Evolutionary conservation across 1,284 basidiomycete species (phyloP).

Genomic region (Schizophyllum amplum): DNA sequence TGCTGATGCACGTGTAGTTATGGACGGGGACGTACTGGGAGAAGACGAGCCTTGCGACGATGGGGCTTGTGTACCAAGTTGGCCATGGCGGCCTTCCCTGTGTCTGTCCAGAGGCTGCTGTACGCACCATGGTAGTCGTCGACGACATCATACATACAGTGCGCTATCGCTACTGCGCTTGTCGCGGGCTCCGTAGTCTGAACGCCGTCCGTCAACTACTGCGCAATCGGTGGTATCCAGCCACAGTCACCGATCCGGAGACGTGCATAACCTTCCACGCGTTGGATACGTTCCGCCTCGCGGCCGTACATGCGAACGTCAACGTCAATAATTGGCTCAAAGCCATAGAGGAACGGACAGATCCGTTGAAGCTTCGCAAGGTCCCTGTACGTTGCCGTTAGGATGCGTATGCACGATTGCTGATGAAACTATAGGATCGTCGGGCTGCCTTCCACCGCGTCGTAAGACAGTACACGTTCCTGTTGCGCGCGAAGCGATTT

Average conservation of each 20-base stretch:
- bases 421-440: neutral
- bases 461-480: slow-evolving; percentile 3
- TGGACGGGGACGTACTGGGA: slow-evolving; percentile 3
- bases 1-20: neutral
- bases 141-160: slow-evolving; percentile 23
- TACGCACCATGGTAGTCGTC: slow-evolving; percentile 21
- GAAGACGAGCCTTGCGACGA: neutral
- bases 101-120: neutral
- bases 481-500: slow-evolving; percentile 4
- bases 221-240: slow-evolving; percentile 19
- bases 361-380: too few relatives aligned
- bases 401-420: too few relatives aligned
- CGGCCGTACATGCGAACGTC: slow-evolving; percentile 5
- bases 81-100: slow-evolving; percentile 14
- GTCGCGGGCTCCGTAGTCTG: slow-evolving; percentile 6
- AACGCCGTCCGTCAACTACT: slow-evolving; percentile 17
- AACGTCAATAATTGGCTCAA: too few relatives aligned
- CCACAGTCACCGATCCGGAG: neutral
- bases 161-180: slow-evolving; percentile 23
- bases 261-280: slow-evolving; percentile 9
- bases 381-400: too few relatives aligned
- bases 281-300: slow-evolving; percentile 7
- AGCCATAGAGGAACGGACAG: too few relatives aligned
- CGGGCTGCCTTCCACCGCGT: slow-evolving; percentile 4
- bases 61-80: slow-evolving; percentile 18